Conservation (phyloP, 2,329 filamentous ascomycete genomes). For the Curvularia spicifera region DNA sequence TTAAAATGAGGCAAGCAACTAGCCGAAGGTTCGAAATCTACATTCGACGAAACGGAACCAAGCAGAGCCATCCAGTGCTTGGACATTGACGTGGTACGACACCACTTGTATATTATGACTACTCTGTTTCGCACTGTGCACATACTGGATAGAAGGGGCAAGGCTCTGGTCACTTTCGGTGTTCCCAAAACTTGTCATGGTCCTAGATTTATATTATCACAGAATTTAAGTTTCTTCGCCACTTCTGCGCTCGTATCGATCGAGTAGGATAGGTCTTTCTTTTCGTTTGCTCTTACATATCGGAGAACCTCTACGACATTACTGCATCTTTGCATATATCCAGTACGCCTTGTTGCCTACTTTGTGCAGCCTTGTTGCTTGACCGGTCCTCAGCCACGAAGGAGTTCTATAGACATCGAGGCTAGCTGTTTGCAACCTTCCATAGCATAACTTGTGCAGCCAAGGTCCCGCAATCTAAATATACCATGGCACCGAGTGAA, state of each 20-base stretch:
- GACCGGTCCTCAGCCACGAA: neutral
- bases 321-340: neutral
- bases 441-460: too few relatives aligned
- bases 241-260: neutral
- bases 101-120: conserved; percentile 1
- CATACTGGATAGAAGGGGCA: neutral
- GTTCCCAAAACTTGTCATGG: conserved; percentile 7
- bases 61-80: neutral
- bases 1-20: conserved; percentile 3
- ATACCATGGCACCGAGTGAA: neutral
- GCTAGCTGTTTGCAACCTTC: too few relatives aligned
- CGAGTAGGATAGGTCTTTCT: neutral
- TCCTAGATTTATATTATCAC: conserved; percentile 13
- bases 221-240: neutral
- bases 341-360: neutral
- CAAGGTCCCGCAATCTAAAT: too few relatives aligned
- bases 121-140: neutral
- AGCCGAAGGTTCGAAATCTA: conserved; percentile 1
- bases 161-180: conserved; percentile 13
- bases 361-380: neutral
- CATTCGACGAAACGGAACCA: neutral
- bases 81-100: neutral
- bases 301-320: neutral
- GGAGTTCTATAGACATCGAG: too few relatives aligned
- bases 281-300: neutral